Percentiles rank a stretch among this genome's conserved stretches.
Conservation (phyloP, 331 rosid genomes). For the Phaseolus coccineus region DNA sequence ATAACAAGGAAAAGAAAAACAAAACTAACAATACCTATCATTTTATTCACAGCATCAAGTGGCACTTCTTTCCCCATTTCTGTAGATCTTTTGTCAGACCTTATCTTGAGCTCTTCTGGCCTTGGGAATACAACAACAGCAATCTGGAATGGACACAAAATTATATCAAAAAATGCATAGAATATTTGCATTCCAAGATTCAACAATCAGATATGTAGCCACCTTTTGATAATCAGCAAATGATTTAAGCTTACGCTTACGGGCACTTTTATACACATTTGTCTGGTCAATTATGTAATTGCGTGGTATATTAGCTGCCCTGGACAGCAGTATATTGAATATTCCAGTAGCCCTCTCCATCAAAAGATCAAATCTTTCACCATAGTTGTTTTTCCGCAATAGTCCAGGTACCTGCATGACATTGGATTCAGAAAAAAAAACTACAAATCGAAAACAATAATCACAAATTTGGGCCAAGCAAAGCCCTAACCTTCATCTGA, state of each 20-base stretch:
- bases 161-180: neutral
- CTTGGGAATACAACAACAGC: constrained; percentile 64
- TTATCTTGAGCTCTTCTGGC: constrained; percentile 58
- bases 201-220: constrained; percentile 17
- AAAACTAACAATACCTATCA: constrained; percentile 54
- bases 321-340: no score
- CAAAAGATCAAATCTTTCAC: no score
- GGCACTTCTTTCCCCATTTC: constrained; percentile 70
- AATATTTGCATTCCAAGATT: constrained; percentile 12
- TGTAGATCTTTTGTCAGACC: constrained; percentile 48
- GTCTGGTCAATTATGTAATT: constrained; percentile 52
- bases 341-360: no score
- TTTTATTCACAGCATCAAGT: constrained; percentile 53
- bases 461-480: no score
- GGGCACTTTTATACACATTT: constrained; percentile 64
- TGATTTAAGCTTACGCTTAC: constrained; percentile 60
- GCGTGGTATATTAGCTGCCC: no score
- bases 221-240: constrained; percentile 54
- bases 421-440: no score
- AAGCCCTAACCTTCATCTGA: no score
- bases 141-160: constrained; percentile 41
- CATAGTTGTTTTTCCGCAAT: no score
- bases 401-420: no score
- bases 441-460: no score
- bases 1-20: neutral